Evolutionary conservation across 352 stramenopile species (phyloP).

Genomic region (Pythium pyrilobum): DNA sequence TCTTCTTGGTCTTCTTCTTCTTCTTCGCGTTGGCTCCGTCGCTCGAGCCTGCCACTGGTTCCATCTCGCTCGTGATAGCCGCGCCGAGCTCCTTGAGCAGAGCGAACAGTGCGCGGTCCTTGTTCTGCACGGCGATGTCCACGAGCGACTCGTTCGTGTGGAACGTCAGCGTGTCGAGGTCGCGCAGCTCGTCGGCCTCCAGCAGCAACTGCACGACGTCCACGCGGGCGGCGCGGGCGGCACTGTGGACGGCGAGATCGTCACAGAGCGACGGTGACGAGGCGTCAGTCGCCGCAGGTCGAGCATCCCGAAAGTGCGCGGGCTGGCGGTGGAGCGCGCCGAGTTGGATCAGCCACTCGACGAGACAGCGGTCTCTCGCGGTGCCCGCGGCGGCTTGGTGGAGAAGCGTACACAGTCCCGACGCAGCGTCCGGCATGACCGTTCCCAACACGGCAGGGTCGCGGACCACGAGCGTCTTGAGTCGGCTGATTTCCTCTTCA

Average conservation of each 20-base stretch:
- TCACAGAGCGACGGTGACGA: background rate
- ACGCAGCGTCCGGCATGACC: background rate
- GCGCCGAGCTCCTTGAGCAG: background rate
- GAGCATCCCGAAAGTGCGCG: background rate
- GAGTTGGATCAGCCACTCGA: background rate
- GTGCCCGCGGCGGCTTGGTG: background rate
- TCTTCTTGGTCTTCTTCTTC: background rate
- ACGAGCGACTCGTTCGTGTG: slow-evolving; percentile 24
- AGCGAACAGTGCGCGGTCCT: slow-evolving; percentile 12
- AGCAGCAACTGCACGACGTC: slow-evolving; percentile 24
- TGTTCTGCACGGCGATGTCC: slow-evolving; percentile 20
- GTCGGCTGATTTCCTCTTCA: background rate
- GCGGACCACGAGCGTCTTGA: background rate
- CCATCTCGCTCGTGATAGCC: too few relatives aligned
- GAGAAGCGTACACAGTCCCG: background rate
- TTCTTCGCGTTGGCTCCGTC: background rate
- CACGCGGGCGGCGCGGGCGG: slow-evolving; percentile 8
- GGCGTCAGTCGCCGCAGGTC: background rate
- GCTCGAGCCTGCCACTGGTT: too few relatives aligned
- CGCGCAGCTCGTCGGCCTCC: slow-evolving; percentile 20
- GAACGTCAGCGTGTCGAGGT: slow-evolving; percentile 24
- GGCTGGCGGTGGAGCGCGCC: background rate
- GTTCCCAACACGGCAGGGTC: background rate
- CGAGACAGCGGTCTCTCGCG: background rate
- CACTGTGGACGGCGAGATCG: slow-evolving; percentile 23